Base-by-base conservation (phyloP, 768 basidiomycete species). In the Lentinula sp. region DNA sequence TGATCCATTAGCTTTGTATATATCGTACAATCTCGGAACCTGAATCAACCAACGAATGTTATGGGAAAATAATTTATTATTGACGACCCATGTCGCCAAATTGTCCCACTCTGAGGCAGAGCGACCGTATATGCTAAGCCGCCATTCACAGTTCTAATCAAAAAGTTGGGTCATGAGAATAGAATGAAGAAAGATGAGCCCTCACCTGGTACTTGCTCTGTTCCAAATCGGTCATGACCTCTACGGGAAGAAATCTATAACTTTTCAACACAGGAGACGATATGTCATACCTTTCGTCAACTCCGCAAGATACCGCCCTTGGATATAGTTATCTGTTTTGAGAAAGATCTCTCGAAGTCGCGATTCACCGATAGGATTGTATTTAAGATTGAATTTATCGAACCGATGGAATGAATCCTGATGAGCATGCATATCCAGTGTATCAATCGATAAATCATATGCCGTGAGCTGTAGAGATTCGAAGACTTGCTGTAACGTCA, bases 41-140 rank as follows among this genome's bases (percentile, higher is more conserved):
- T 98, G 97, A 64, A 99, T 90, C 61, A 98, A 85, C 97, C 97
- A 98, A 57, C 97, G 85, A 42, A 98, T 94, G 69, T 99, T 98
- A 73, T 98, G 95, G 2, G 95, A 98, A 72, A 82, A 91, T 4
- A 98, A 79, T 71, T 96, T 94, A 78, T 98, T 85, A 70, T 91
- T 82, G 70, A 97, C 85, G 61, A 99, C 87, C 97, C 97, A 99
- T 78, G 88, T 90, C 16, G 97, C 97, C 6, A 99, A 79, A 69
- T 98, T 98, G 79, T 98, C 97, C 97, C 97, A 99, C 76, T 99
- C 97, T 61, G 85, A 80, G 10, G 72, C 65, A 2, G 80, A 82
- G 60, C 93, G 85, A 2, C 95, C 97, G 66, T 98, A 99, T 63
- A 99, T 91, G 64, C 93, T 96, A 60, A 98, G 82, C 4, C 97